A percentile compares a stretch with the other conserved stretches of the same genome.
phyloP scores from a whole-genome alignment of 2,329 filamentous ascomycete genomes.

The Pseudohalonectria lignicola region DNA sequence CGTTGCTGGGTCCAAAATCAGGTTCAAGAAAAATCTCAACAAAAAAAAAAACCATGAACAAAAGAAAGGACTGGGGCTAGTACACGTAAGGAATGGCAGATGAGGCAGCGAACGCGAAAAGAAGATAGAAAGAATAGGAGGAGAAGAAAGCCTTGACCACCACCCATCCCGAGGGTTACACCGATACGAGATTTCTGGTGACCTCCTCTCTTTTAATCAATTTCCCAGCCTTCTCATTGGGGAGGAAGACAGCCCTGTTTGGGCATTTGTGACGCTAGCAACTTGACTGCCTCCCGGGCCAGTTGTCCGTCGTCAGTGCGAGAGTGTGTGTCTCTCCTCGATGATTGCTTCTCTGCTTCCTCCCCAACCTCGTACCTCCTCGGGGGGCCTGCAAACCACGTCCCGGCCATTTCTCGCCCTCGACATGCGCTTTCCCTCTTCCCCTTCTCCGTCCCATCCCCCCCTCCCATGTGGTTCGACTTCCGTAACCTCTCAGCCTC shows the following conservation, averaged over 20 bases:
- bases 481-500: too few relatives aligned
- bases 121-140: not conserved
- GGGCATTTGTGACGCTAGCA: too few relatives aligned
- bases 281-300: too few relatives aligned
- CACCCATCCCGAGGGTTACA: not conserved
- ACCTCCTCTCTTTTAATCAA: not conserved
- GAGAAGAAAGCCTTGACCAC: not conserved
- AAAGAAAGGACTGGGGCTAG: too few relatives aligned
- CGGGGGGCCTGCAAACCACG: not conserved
- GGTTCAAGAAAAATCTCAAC: too few relatives aligned
- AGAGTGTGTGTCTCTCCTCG: too few relatives aligned
- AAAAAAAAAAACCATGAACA: too few relatives aligned
- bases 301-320: too few relatives aligned
- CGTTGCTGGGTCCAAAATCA: not conserved
- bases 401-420: not conserved
- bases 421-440: too few relatives aligned
- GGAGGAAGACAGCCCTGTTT: not conserved
- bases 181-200: not conserved
- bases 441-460: too few relatives aligned
- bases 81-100: too few relatives aligned
- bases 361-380: not conserved
- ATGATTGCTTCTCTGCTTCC: not conserved
- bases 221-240: not conserved
- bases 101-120: not conserved
- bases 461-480: too few relatives aligned